Evolutionary conservation across 108 stramenopile genomes (phyloP).

Genomic region (Bacterosira constricta): DNA sequence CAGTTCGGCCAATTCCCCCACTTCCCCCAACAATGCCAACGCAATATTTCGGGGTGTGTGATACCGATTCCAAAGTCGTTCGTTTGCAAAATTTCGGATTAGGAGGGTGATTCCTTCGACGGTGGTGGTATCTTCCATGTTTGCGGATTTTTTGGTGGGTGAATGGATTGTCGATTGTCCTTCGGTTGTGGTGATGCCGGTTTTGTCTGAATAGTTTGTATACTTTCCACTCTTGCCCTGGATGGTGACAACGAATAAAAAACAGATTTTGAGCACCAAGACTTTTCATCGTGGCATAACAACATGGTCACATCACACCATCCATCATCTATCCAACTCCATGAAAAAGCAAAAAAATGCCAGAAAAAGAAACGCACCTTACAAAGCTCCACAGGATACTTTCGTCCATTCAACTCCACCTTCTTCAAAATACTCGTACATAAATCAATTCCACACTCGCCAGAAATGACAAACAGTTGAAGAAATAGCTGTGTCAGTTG

Average conservation of each 20-base stretch:
- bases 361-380: no score
- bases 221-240: slow-evolving; percentile 79
- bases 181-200: slow-evolving; percentile 76
- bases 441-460: slow-evolving; percentile 42
- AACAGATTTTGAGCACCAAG: no score
- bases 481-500: slow-evolving; percentile 31
- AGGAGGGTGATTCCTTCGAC: slow-evolving; percentile 35
- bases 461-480: slow-evolving; percentile 14
- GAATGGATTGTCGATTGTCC: slow-evolving; percentile 69
- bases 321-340: not conserved
- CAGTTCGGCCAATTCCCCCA: slow-evolving; percentile 91
- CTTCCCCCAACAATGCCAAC: slow-evolving; percentile 87
- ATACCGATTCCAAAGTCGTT: slow-evolving; percentile 73
- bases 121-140: slow-evolving; percentile 22
- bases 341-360: no score
- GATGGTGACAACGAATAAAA: not conserved
- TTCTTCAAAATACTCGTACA: slow-evolving; percentile 59
- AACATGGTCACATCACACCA: not conserved
- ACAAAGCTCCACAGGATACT: slow-evolving; percentile 89
- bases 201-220: slow-evolving; percentile 74
- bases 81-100: slow-evolving; percentile 68
- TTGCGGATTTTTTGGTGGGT: slow-evolving; percentile 14
- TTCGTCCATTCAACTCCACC: slow-evolving; percentile 73
- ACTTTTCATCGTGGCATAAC: not conserved
- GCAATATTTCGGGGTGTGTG: slow-evolving; percentile 90